Evolutionary conservation across 768 basidiomycete species (phyloP), one percentile per base, ranked within the genome.

Genomic region (Suillus paluster): DNA sequence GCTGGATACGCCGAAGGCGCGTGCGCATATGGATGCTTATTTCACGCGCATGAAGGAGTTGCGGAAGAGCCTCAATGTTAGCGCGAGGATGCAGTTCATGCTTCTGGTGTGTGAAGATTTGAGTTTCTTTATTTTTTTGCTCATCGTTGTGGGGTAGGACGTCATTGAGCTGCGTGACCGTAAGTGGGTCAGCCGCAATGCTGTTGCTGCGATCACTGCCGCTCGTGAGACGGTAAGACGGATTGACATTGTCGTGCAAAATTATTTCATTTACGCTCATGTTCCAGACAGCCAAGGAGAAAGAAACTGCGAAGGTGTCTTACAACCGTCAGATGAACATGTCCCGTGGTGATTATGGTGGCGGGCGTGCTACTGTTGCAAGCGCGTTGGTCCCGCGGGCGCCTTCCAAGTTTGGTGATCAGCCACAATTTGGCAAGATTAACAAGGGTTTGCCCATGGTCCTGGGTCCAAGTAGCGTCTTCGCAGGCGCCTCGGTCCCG

Each of bases 11-110:
- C 77, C 75, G 34, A 95, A 93, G 80, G 89, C 92, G 36, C 86
- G 84, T 53, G 88, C 87, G 17, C 91, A 94, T 69, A 91, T 99
- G 86, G 89, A 92, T 68, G 89, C 95, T 34, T 97, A 97, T 83
- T 97, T 98, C 81, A 81, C 84, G 39, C 86, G 97, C 60, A 94
- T 99, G 88, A 86, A 87, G 71, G 87, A 91, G 72, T 80, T 98
- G 66, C 80, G 84, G 44, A 89, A 89, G 78, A 92, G 86, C 68
- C 76, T 68, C 21, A 88, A 90, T 58, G 87, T 97, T 64, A 87
- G 86, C 61, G 84, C 94, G 19, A 90, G 97, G 69, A 93, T 97
- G 86, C 88, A 89, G 60, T 98, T 92, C 78, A 97, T 98, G 95
- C 83, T 99, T 61, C 87, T 93, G 87, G 96, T 97, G 63, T 59